phyloP scores from a whole-genome alignment of 2,329 filamentous ascomycete genomes.

The Periglandula ipomoeae region DNA sequence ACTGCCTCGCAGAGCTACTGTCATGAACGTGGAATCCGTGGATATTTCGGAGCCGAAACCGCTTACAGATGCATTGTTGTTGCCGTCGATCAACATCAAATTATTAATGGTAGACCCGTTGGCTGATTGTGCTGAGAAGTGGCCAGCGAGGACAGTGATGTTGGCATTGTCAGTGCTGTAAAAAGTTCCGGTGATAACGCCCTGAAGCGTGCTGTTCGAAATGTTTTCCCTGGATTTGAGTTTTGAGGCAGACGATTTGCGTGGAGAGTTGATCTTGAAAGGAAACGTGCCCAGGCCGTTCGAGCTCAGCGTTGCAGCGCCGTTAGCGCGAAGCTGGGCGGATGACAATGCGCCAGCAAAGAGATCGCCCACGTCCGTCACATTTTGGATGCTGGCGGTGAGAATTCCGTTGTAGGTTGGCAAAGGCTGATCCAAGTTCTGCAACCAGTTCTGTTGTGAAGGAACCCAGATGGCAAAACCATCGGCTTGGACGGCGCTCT shows the following conservation, averaged over 20 bases:
- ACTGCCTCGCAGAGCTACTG: conserved; percentile 58
- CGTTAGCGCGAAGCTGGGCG: conserved; percentile 62
- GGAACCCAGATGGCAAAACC: conserved; percentile 92
- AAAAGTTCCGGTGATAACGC: conserved; percentile 71
- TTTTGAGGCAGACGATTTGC: conserved; percentile 18
- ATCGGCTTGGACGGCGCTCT: conserved; percentile 49
- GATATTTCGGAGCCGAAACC: conserved; percentile 62
- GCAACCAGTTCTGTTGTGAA: conserved; percentile 76
- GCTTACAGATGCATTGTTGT: conserved; percentile 54
- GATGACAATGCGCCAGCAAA: conserved; percentile 80
- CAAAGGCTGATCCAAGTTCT: conserved; percentile 59
- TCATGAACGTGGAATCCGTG: conserved; percentile 63
- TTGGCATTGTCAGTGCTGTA: conserved; percentile 63
- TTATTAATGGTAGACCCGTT: conserved; percentile 70
- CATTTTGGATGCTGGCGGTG: conserved; percentile 56
- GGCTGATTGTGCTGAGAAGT: conserved; percentile 63
- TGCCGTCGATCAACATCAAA: conserved; percentile 71
- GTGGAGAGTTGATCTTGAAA: conserved; percentile 41
- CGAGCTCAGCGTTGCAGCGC: conserved; percentile 56
- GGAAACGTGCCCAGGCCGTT: conserved; percentile 46
- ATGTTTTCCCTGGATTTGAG: conserved; percentile 38
- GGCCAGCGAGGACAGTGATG: conserved; percentile 79
- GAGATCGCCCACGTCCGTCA: conserved; percentile 54
- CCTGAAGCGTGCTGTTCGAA: conserved; percentile 38
- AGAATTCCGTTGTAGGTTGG: conserved; percentile 65